phyloP scores from a whole-genome alignment of 306 rosid genomes.

The Delonix regia region DNA sequence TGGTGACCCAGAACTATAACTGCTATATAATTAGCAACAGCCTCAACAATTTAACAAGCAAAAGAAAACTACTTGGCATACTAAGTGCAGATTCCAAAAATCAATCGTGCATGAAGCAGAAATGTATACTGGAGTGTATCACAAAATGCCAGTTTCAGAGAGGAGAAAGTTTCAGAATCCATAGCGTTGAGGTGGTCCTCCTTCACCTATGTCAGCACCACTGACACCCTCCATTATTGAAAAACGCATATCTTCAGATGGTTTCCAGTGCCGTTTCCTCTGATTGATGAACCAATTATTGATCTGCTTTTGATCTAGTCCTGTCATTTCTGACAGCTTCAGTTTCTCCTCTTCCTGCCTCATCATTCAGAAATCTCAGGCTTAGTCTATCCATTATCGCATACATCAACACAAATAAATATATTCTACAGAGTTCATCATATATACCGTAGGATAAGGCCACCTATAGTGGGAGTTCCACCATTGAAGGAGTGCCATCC shows the following conservation, averaged over 20 bases:
- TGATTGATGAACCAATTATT: constrained; percentile 95
- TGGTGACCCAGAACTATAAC: neutral
- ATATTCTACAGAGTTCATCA: neutral
- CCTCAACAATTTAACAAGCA: neutral
- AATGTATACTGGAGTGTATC: neutral
- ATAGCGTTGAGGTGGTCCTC: constrained; percentile 25
- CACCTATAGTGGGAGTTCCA: constrained; percentile 77
- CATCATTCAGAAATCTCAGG: neutral
- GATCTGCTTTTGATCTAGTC: constrained; percentile 83
- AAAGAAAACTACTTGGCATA: neutral
- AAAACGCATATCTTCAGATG: constrained; percentile 74
- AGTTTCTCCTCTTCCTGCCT: constrained; percentile 75
- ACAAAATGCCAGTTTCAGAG: neutral
- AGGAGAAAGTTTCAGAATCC: neutral
- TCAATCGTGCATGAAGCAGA: neutral
- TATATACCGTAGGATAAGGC: constrained; percentile 97
- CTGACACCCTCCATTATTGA: constrained; percentile 52
- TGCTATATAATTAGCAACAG: neutral
- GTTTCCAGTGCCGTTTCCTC: constrained; percentile 94
- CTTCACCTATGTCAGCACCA: constrained; percentile 23
- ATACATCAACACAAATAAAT: neutral
- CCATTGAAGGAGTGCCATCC: constrained; percentile 61
- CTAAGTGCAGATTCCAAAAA: neutral
- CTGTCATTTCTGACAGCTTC: constrained; percentile 64
- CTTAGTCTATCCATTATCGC: neutral